Percentiles rank a stretch among this genome's conserved stretches.
phyloP scores from a whole-genome alignment of 345 rosid genomes.

The Carallia pectinifolia region DNA sequence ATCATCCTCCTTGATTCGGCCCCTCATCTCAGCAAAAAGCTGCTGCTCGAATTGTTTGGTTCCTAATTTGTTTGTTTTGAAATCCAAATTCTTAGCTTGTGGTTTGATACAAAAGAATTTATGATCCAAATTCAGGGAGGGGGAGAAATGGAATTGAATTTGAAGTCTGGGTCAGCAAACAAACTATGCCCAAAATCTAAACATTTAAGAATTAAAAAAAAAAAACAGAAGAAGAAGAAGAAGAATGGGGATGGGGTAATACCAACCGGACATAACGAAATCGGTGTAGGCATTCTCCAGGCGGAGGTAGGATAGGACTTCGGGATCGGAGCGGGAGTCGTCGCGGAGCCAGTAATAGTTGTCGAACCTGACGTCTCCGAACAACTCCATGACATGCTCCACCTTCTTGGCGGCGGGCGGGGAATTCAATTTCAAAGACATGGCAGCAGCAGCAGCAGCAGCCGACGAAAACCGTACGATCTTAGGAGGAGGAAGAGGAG shows the following conservation, averaged over 20 bases:
- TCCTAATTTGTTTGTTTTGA: conserved; percentile 31
- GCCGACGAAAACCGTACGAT: not conserved
- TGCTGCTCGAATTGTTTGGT: conserved; percentile 63
- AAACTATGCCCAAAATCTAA: too few relatives aligned
- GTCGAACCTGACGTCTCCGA: conserved; percentile 74
- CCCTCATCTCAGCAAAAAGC: conserved; percentile 67
- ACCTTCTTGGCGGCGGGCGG: conserved; percentile 83
- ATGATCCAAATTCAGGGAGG: too few relatives aligned
- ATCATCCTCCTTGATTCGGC: conserved; percentile 87
- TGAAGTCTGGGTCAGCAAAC: too few relatives aligned
- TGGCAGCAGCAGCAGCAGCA: not conserved
- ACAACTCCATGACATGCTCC: conserved; percentile 71
- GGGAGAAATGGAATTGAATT: too few relatives aligned
- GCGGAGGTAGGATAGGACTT: conserved; percentile 56
- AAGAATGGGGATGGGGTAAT: too few relatives aligned
- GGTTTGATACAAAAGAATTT: too few relatives aligned
- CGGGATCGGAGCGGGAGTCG: conserved; percentile 71
- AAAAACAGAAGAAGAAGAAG: not conserved
- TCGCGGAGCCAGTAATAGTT: conserved; percentile 96
- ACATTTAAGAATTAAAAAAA: too few relatives aligned
- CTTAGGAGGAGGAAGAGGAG: not conserved
- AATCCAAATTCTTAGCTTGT: not conserved
- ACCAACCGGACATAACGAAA: conserved; percentile 55
- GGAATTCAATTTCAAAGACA: not conserved
- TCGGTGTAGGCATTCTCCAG: conserved; percentile 68